Conservation (phyloP, 768 basidiomycete genomes). For the Pleurotus cornucopiae region DNA sequence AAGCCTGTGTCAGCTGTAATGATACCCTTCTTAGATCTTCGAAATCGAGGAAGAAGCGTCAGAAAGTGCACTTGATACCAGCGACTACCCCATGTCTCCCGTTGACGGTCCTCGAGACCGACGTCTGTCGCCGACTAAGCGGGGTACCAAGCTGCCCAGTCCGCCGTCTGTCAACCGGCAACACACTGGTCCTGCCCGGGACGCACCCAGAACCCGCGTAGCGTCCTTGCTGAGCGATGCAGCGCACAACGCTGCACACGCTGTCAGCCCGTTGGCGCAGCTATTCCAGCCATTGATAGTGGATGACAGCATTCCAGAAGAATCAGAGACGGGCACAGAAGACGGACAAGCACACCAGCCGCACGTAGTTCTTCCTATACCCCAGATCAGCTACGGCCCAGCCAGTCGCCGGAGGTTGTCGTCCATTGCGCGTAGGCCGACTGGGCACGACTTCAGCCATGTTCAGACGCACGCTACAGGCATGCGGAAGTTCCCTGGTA, state of each 20-base stretch:
- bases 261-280: constrained; percentile 67
- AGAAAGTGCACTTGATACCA: constrained; percentile 53
- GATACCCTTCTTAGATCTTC: constrained; percentile 52
- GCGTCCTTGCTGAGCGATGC: constrained; percentile 38
- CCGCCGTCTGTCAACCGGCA: constrained; percentile 1
- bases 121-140: constrained; percentile 24
- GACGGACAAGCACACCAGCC: neutral
- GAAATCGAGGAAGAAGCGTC: constrained; percentile 68
- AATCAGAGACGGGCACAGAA: constrained; percentile 14
- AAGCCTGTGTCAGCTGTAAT: neutral
- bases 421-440: constrained; percentile 20
- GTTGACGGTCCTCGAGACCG: constrained; percentile 21
- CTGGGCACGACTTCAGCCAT: constrained; percentile 12
- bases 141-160: neutral
- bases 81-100: constrained; percentile 24
- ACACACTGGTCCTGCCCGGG: constrained; percentile 10
- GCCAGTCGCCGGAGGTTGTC: constrained; percentile 36
- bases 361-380: constrained; percentile 7
- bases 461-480: constrained; percentile 10
- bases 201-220: constrained; percentile 33
- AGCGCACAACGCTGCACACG: constrained; percentile 34
- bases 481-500: constrained; percentile 20
- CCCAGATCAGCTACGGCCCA: constrained; percentile 40
- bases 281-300: constrained; percentile 66
- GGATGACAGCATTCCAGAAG: constrained; percentile 40